Conservation (phyloP, 257 asterid species). For the Leptodermis oblonga region DNA sequence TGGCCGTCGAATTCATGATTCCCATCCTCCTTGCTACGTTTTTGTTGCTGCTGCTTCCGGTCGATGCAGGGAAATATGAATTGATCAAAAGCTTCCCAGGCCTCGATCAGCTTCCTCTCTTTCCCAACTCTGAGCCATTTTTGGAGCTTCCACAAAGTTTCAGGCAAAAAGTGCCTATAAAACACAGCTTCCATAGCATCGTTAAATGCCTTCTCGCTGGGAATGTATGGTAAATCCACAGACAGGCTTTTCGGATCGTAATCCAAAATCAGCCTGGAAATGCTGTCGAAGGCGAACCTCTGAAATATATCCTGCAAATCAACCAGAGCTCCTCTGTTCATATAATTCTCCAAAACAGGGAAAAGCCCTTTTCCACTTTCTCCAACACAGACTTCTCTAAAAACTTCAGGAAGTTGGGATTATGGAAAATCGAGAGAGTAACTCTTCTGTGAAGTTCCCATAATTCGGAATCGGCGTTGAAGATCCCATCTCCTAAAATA, state of each 20-base stretch:
- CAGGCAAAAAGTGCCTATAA: slow-evolving; percentile 8
- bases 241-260: slow-evolving; percentile 27
- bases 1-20: slow-evolving; percentile 3
- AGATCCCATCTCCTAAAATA: slow-evolving; percentile 45
- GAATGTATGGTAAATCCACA: background rate
- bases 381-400: slow-evolving; percentile 17
- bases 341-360: slow-evolving; percentile 37
- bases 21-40: background rate
- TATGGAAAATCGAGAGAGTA: slow-evolving; percentile 34
- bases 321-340: background rate
- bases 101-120: slow-evolving; percentile 13
- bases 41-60: background rate
- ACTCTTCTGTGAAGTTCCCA: slow-evolving; percentile 44
- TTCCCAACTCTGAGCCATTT: slow-evolving; percentile 5
- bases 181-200: background rate
- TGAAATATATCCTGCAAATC: slow-evolving; percentile 44
- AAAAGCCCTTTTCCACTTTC: slow-evolving; percentile 23
- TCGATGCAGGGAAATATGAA: background rate
- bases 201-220: slow-evolving; percentile 3
- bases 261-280: slow-evolving; percentile 39
- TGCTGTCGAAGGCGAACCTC: slow-evolving; percentile 48
- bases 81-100: slow-evolving; percentile 5
- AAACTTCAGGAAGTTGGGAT: slow-evolving; percentile 22
- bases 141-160: slow-evolving; percentile 11
- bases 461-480: slow-evolving; percentile 30